A percentile compares a stretch with the other conserved stretches of the same genome.
These are phyloP conservation scores for Pisolithus albus DNA, from an alignment of 768 basidiomycete species.

Conservation along the genomic window DNA sequence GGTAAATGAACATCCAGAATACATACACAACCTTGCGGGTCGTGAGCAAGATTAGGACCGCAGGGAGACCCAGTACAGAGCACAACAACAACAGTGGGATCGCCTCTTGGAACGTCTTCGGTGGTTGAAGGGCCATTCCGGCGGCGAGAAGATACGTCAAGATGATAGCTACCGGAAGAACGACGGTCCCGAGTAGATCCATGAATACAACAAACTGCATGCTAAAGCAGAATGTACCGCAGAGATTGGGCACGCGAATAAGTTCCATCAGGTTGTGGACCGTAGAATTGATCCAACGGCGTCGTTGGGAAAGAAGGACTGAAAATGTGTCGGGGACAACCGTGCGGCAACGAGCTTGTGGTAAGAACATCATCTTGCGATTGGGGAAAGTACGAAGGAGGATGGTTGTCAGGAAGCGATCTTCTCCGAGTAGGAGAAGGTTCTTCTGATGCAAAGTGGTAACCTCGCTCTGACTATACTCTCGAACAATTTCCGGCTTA, in stretches of 20 bases:
- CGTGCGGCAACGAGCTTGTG: conserved; percentile 91
- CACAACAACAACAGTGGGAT: conserved; percentile 87
- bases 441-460: conserved; percentile 97
- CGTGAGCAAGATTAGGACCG: conserved; percentile 86
- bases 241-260: conserved; percentile 91
- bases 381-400: conserved; percentile 96
- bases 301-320: conserved; percentile 90
- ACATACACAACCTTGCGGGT: conserved; percentile 94
- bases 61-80: conserved; percentile 91
- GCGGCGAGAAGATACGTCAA: conserved; percentile 87
- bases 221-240: conserved; percentile 99
- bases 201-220: conserved; percentile 99
- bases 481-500: conserved; percentile 94
- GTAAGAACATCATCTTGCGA: conserved; percentile 99
- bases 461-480: conserved; percentile 93
- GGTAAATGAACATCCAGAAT: conserved; percentile 97
- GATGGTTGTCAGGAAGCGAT: conserved; percentile 96
- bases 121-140: conserved; percentile 73
- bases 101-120: conserved; percentile 80
- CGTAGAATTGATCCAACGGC: conserved; percentile 99
- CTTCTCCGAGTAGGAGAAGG: conserved; percentile 90
- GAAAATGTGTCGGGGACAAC: conserved; percentile 94
- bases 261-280: conserved; percentile 99
- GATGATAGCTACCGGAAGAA: conserved; percentile 88
- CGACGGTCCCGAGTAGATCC: conserved; percentile 88